A percentile compares a stretch with the other conserved stretches of the same genome.
Evolutionary conservation across 2,329 filamentous ascomycete genomes (phyloP).

Genomic region (Metarhizium robertsii): DNA sequence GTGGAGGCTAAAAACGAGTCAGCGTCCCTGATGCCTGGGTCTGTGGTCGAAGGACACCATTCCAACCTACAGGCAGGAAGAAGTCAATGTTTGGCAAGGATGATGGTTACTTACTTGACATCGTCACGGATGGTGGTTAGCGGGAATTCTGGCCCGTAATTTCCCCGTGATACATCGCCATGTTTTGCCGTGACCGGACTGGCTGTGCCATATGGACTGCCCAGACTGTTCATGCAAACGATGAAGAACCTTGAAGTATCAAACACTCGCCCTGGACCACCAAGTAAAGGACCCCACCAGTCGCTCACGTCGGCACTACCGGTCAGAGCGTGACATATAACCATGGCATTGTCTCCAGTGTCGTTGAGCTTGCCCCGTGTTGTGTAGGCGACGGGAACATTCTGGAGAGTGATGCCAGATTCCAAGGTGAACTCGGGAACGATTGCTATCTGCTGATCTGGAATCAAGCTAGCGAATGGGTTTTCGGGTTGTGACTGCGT

Average conservation of each 20-base stretch:
- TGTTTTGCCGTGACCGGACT: constrained; percentile 84
- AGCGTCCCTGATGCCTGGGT: constrained; percentile 5
- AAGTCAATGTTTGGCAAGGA: not conserved
- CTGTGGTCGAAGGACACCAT: not conserved
- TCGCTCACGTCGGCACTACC: constrained; percentile 78
- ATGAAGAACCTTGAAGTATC: constrained; percentile 78
- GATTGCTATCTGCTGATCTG: constrained; percentile 77
- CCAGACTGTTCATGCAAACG: constrained; percentile 77
- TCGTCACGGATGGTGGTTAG: constrained; percentile 93
- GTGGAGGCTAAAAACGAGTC: constrained; percentile 52
- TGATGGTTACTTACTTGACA: constrained; percentile 58
- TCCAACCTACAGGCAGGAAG: not conserved
- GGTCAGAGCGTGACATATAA: constrained; percentile 76
- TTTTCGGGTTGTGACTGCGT: constrained; percentile 72
- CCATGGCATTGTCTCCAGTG: constrained; percentile 57
- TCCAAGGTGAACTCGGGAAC: constrained; percentile 88
- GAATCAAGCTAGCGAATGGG: constrained; percentile 77
- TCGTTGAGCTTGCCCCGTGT: constrained; percentile 52
- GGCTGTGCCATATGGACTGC: constrained; percentile 79
- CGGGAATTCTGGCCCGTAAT: constrained; percentile 93
- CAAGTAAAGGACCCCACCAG: constrained; percentile 81
- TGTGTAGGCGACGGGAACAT: constrained; percentile 64
- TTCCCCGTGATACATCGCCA: constrained; percentile 61
- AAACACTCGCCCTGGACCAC: constrained; percentile 68
- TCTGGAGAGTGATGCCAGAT: constrained; percentile 73